These are phyloP conservation scores for Schizothecium vesticola DNA, from an alignment of 495 filamentous ascomycete species.

Conservation along the genomic window DNA sequence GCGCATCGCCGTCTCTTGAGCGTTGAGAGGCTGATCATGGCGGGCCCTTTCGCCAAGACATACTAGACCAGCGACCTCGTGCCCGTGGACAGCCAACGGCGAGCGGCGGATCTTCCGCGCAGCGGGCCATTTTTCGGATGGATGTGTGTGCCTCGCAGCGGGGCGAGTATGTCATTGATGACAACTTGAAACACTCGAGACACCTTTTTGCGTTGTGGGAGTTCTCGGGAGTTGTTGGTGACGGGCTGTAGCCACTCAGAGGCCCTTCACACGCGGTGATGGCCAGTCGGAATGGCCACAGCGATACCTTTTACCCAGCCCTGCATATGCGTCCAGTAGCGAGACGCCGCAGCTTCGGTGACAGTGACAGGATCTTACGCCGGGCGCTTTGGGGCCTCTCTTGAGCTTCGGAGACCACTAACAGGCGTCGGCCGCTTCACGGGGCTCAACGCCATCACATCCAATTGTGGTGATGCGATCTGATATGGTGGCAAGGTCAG, in stretches of 20 bases:
- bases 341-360: slow-evolving; percentile 10
- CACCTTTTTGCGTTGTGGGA: not conserved
- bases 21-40: slow-evolving; percentile 13
- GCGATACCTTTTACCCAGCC: slow-evolving; percentile 24
- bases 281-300: slow-evolving; percentile 21
- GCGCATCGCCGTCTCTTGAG: slow-evolving; percentile 7
- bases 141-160: slow-evolving; percentile 6
- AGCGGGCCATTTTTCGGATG: not conserved
- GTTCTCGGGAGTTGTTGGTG: slow-evolving; percentile 16
- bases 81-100: slow-evolving; percentile 11
- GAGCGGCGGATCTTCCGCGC: slow-evolving; percentile 7
- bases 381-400: slow-evolving; percentile 11
- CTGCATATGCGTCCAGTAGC: slow-evolving; percentile 15
- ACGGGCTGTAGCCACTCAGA: slow-evolving; percentile 21
- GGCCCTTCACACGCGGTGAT: not conserved
- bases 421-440: not conserved
- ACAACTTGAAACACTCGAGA: slow-evolving; percentile 30
- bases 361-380: slow-evolving; percentile 9
- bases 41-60: slow-evolving; percentile 13
- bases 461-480: not conserved
- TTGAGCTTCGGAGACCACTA: not conserved
- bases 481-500: not conserved
- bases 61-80: slow-evolving; percentile 4
- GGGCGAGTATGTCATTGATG: slow-evolving; percentile 9
- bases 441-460: slow-evolving; percentile 3